Evolutionary conservation across 495 filamentous ascomycete genomes (phyloP).

Genomic region (Jackrogersella minutella): DNA sequence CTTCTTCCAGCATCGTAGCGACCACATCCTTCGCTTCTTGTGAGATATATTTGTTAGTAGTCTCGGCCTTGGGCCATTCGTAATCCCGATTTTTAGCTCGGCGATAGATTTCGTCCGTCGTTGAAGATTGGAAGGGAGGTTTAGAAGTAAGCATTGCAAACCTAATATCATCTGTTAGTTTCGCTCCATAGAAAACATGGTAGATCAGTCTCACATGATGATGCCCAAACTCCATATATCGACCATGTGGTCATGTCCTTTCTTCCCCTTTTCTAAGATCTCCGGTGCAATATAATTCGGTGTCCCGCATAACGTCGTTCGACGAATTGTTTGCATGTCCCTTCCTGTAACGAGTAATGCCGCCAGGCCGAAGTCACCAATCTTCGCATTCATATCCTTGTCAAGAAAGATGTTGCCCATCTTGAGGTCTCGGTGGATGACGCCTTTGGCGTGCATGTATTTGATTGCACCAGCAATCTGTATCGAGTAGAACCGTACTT

Average conservation of each 20-base stretch:
- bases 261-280: constrained; percentile 85
- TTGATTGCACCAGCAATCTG: constrained; percentile 96
- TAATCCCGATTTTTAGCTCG: constrained; percentile 75
- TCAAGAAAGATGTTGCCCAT: constrained; percentile 98
- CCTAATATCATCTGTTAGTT: constrained; percentile 50
- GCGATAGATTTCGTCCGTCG: constrained; percentile 85
- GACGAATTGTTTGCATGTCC: constrained; percentile 75
- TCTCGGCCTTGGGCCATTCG: constrained; percentile 72
- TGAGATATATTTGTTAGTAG: constrained; percentile 59
- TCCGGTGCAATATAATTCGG: constrained; percentile 99
- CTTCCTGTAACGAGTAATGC: constrained; percentile 86
- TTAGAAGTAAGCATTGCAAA: constrained; percentile 92
- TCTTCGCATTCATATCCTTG: constrained; percentile 94
- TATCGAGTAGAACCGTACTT: constrained; percentile 89
- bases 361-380: constrained; percentile 97
- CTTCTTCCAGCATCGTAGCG: constrained; percentile 74
- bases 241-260: constrained; percentile 87
- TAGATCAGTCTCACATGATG: constrained; percentile 73
- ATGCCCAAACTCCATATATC: constrained; percentile 98
- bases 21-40: constrained; percentile 80
- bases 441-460: constrained; percentile 92
- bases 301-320: constrained; percentile 94
- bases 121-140: constrained; percentile 86
- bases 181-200: not conserved
- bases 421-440: constrained; percentile 96